Base-by-base conservation (phyloP, 2,329 filamentous ascomycete genomes). In the Fusarium neocosmosporiellum region DNA sequence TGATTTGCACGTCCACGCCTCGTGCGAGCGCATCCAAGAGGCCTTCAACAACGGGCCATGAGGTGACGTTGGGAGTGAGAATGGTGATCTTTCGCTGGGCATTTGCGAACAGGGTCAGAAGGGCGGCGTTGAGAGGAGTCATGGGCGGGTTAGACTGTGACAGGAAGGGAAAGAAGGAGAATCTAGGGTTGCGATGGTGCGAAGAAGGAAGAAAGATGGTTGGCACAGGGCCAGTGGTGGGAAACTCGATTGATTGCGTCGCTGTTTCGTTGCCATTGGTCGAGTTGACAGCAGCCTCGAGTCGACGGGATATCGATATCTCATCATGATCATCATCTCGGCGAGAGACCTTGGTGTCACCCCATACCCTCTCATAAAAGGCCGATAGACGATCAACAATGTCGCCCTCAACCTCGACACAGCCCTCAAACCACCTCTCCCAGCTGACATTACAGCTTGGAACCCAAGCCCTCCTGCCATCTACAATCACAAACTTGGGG, bases 351-450 rank as follows among this genome's bases (percentile, higher is more conserved):
- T 81, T 11, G 10, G 65, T 33, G 8, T 66, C 62, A 1, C 73
- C 87, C 94, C 94, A 96, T n/a, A 94, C 92, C 2, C 83, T 79
- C 10, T 84, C 79, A 81, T 93, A 94, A 77, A 96, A 96, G 2
- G 84, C 79, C 46, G 93, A 72, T 41, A 96, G 87, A n/a, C 87
- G 84, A 5, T 80, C 75, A 1, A 94, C 89, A 1, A 92, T 85
- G 0, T 86, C 84, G 0, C 93, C 93, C 8, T 85, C 85, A 13
- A 96, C 81, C 63, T 90, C 89, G 5, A 96, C 83, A 64, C 91
- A 94, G 0, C 92, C 93, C 80, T 97, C 94, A 29, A 96, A 91
- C 94, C 94, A 97, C n/a, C 89, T 82, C 80, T 96, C 94, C 93
- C 93, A 96, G 77, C 92, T 95, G 6, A 97, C 89, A 75, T 97